A percentile compares a stretch with the other conserved stretches of the same genome.
These are phyloP conservation scores for Nothomitra cinnamomea DNA, from an alignment of 2,329 filamentous ascomycete genomes.

Conservation along the genomic window DNA sequence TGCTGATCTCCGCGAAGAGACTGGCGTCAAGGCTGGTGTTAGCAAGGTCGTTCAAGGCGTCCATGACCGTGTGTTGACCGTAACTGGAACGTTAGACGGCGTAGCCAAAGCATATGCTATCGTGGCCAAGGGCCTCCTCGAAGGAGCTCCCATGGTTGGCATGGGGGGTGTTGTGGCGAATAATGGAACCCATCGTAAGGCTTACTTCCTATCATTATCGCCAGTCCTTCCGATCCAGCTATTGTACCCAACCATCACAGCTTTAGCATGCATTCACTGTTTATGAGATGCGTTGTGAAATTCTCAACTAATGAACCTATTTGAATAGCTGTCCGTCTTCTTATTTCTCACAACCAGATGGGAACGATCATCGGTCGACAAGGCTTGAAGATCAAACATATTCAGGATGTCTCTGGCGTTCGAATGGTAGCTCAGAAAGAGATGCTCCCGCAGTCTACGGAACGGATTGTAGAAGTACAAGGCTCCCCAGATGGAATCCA, in stretches of 20 bases:
- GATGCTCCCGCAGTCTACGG: conserved; percentile 97
- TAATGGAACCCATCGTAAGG: conserved; percentile 89
- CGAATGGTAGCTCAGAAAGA: conserved; percentile 99
- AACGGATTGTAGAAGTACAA: conserved; percentile 93
- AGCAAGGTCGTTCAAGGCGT: conserved; percentile 98
- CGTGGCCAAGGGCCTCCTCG: conserved; percentile 77
- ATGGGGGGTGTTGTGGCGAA: conserved; percentile 83
- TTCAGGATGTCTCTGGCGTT: conserved; percentile 89
- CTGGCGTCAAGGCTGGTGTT: conserved; percentile 91
- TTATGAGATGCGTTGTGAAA: neutral
- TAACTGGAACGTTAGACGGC: conserved; percentile 75
- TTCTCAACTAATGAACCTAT: conserved; percentile 10
- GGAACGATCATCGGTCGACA: conserved; percentile 95
- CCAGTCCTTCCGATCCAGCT: neutral
- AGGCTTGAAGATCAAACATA: conserved; percentile 98
- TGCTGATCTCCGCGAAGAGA: conserved; percentile 90
- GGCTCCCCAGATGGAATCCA: conserved; percentile 90
- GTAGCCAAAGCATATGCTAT: conserved; percentile 87
- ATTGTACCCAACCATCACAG: conserved; percentile 1
- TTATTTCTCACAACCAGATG: conserved; percentile 99
- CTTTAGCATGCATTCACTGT: conserved; percentile 3
- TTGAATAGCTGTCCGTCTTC: conserved; percentile 72
- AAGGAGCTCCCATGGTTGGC: conserved; percentile 85
- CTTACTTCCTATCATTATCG: neutral
- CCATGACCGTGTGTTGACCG: conserved; percentile 90